phyloP scores from a whole-genome alignment of 495 filamentous ascomycete genomes.

The Podospora bellae-mahoneyi region DNA sequence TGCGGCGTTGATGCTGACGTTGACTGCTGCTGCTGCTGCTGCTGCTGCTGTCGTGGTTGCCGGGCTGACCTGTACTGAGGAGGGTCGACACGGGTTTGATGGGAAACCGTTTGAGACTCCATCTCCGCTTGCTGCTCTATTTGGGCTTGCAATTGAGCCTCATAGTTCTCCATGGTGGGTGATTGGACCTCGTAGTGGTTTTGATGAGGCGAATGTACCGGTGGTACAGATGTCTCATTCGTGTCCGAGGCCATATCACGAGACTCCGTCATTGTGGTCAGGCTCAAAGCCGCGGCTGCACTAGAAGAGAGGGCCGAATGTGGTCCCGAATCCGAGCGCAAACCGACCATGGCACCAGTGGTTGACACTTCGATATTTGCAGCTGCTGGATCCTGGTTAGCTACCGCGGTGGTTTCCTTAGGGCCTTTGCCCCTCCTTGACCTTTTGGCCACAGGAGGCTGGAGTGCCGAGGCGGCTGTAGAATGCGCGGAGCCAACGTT shows the following conservation, averaged over 20 bases:
- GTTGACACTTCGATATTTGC: constrained; percentile 12
- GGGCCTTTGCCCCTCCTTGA: constrained; percentile 26
- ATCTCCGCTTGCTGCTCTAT: constrained; percentile 28
- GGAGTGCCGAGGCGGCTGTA: constrained; percentile 13
- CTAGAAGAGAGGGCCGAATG: not conserved
- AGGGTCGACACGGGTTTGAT: constrained; percentile 17
- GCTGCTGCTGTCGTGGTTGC: constrained; percentile 26
- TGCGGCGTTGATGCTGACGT: constrained; percentile 19
- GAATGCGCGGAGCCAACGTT: not conserved
- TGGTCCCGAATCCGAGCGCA: too few species aligned
- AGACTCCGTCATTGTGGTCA: constrained; percentile 6
- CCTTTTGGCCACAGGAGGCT: constrained; percentile 23
- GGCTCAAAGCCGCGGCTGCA: not conserved
- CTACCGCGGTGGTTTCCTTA: not conserved
- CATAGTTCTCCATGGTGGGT: constrained; percentile 33
- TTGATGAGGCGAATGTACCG: constrained; percentile 26
- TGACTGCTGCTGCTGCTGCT: constrained; percentile 29
- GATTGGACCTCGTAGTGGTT: constrained; percentile 32
- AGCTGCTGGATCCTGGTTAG: not conserved
- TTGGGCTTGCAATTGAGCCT: constrained; percentile 35
- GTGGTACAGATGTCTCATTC: constrained; percentile 17
- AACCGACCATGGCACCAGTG: not conserved
- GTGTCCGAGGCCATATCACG: constrained; percentile 9
- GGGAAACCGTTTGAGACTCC: constrained; percentile 18
- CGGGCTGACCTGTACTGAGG: constrained; percentile 20